Evolutionary conservation across 2,329 filamentous ascomycete species (phyloP).

Genomic region (Ilyonectria mors-panacis): DNA sequence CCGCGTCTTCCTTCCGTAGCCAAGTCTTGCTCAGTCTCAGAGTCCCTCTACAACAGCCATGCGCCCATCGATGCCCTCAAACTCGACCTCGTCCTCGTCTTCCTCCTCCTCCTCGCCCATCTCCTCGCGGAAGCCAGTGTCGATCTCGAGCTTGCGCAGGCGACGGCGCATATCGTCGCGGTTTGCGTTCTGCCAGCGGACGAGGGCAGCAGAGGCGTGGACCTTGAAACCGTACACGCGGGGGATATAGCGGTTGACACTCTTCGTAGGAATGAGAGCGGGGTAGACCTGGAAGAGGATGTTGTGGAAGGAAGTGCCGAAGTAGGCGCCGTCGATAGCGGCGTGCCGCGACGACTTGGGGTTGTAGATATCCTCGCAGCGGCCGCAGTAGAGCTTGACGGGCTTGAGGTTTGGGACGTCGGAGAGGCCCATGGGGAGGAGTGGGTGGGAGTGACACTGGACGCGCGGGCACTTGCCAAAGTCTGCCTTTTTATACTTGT

Average conservation of each 20-base stretch:
- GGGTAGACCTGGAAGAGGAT: constrained; percentile 99
- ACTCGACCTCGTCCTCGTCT: constrained; percentile 64
- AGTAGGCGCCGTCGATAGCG: constrained; percentile 96
- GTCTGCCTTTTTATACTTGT: constrained; percentile 98
- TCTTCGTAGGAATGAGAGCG: constrained; percentile 88
- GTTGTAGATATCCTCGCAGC: constrained; percentile 99
- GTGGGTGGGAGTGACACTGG: constrained; percentile 91
- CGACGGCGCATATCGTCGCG: constrained; percentile 87
- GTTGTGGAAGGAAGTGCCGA: constrained; percentile 98
- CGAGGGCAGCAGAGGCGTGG: constrained; percentile 88
- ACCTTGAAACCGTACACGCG: constrained; percentile 96
- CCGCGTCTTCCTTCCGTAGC: constrained; percentile 14
- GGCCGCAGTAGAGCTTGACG: constrained; percentile 96
- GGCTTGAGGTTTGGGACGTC: constrained; percentile 90
- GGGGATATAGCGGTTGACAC: constrained; percentile 87
- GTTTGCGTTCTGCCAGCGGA: constrained; percentile 90
- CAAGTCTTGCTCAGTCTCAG: constrained; percentile 29
- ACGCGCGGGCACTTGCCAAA: constrained; percentile 99
- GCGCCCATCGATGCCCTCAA: constrained; percentile 55
- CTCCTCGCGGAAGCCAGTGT: constrained; percentile 84
- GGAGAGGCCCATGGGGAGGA: constrained; percentile 94
- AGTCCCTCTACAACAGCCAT: constrained; percentile 49
- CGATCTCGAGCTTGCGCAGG: constrained; percentile 79
- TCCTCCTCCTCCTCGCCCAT: constrained; percentile 76
- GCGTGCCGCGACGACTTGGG: constrained; percentile 97